These are phyloP conservation scores for Eucalyptus decipiens DNA, from an alignment of 345 rosid species.

Conservation along the genomic window DNA sequence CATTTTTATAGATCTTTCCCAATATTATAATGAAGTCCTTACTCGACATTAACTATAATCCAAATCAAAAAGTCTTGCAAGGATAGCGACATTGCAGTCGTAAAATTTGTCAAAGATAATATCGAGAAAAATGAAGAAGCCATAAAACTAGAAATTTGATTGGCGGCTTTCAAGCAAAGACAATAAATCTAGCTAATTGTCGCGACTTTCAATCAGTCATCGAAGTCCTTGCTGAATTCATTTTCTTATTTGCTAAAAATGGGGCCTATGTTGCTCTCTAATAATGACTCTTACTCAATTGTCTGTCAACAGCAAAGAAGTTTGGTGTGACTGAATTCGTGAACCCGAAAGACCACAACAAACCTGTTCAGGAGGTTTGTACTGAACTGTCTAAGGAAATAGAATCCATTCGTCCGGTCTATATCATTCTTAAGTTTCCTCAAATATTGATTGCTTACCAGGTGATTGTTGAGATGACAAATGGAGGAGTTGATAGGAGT, in stretches of 20 bases:
- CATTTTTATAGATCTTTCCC: background rate
- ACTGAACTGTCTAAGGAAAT: background rate
- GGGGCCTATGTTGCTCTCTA: background rate
- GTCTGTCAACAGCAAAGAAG: conserved; percentile 12
- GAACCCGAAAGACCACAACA: conserved; percentile 18
- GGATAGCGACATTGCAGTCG: background rate
- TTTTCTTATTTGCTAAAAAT: background rate
- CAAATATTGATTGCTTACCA: background rate
- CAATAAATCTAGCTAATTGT: background rate
- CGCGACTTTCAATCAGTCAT: background rate
- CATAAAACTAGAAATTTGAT: background rate
- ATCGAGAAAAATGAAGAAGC: background rate
- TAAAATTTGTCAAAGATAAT: background rate
- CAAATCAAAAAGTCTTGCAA: background rate
- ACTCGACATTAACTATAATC: background rate
- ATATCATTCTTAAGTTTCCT: background rate
- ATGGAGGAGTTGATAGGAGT: conserved; percentile 36
- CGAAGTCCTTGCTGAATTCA: background rate
- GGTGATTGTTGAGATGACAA: conserved; percentile 38
- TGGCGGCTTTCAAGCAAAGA: background rate
- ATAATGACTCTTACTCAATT: background rate
- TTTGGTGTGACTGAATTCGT: conserved; percentile 30
- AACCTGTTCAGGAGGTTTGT: conserved; percentile 24
- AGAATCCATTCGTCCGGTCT: background rate
- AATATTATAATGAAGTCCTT: background rate